A percentile compares a stretch with the other conserved stretches of the same genome.
Conservation (phyloP, 257 asterid species). For the Solanum corneliomulleri region DNA sequence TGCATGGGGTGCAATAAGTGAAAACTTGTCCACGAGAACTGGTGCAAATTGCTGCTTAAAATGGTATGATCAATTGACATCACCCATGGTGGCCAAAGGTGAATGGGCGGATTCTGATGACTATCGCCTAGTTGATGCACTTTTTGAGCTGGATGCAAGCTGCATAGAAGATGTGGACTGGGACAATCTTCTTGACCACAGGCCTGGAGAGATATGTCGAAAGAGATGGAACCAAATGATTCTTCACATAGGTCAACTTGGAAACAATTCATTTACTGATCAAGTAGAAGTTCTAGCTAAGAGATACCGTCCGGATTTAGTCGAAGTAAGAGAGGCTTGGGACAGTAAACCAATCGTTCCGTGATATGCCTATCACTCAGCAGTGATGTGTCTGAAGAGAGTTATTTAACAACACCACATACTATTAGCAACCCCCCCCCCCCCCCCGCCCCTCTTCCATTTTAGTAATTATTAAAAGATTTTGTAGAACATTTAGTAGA, state of each 20-base stretch:
- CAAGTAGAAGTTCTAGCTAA: not conserved
- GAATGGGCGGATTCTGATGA: not conserved
- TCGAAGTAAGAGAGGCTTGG: not conserved
- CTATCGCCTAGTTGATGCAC: not conserved
- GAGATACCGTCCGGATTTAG: not conserved
- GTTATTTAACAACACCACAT: not conserved
- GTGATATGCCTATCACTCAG: not conserved
- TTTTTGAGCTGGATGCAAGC: not conserved
- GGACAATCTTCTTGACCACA: not conserved
- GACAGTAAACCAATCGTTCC: not conserved
- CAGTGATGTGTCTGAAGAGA: not conserved
- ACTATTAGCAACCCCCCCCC: not conserved
- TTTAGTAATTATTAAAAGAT: not conserved
- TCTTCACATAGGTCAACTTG: not conserved
- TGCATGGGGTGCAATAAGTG: not conserved
- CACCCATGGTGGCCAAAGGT: not conserved
- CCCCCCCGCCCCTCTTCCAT: not conserved
- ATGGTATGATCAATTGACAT: not conserved
- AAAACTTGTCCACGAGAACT: not conserved
- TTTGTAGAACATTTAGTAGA: not conserved
- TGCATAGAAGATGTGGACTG: not conserved
- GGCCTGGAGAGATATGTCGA: not conserved
- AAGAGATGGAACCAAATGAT: conserved; percentile 2
- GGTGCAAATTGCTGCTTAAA: not conserved
- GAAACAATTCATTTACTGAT: not conserved